Conservation (phyloP, 192 early-diverging fungal species). For the Backusella morwellensis region DNA sequence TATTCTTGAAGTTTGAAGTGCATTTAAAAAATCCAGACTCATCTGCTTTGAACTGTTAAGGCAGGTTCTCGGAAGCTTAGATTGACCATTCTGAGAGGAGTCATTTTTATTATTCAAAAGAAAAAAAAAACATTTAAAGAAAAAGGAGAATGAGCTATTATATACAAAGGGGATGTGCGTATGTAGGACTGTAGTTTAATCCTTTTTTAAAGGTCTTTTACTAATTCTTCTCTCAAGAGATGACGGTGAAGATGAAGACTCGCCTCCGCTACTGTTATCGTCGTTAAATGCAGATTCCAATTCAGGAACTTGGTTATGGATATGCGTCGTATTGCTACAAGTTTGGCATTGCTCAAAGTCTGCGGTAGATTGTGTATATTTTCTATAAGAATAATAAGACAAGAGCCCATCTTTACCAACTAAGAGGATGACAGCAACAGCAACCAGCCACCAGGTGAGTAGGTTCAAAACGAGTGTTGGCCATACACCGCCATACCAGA, state of each 20-base stretch:
- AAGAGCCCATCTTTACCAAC: not conserved
- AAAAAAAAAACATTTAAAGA: not conserved
- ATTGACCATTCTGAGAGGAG: too few relatives aligned
- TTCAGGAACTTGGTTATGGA: not conserved
- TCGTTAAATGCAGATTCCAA: not conserved
- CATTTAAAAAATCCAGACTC: too few relatives aligned
- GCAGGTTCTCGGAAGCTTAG: too few relatives aligned
- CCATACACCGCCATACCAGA: conserved; percentile 27
- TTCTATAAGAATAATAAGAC: not conserved
- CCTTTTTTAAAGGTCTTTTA: not conserved
- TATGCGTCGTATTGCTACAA: not conserved
- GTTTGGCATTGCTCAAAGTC: not conserved
- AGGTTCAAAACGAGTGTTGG: conserved; percentile 2
- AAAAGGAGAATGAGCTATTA: not conserved
- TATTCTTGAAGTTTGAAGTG: too few relatives aligned
- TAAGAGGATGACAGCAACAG: not conserved
- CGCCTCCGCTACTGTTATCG: conserved; percentile 1
- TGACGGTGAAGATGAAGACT: not conserved
- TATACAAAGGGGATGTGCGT: not conserved
- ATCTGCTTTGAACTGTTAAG: too few relatives aligned
- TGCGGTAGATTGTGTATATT: not conserved
- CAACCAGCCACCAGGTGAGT: not conserved
- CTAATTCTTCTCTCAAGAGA: not conserved
- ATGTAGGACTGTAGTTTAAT: not conserved
- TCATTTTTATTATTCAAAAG: too few relatives aligned